Conservation (phyloP, 2,329 filamentous ascomycete species). For the Botrytis tulipae region DNA sequence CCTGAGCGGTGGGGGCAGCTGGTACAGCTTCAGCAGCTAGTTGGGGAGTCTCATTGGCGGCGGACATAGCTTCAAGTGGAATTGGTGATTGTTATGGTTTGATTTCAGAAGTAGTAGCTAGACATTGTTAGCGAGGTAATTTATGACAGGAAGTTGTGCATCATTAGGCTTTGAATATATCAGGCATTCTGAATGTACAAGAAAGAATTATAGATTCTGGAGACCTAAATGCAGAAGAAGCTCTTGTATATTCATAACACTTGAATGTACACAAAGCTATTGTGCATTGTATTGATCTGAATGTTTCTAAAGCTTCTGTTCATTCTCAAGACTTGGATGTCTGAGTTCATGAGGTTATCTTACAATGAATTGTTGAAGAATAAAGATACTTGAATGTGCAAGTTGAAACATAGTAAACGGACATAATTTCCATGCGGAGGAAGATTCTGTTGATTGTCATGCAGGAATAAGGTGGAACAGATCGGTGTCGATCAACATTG, state of each 20-base stretch:
- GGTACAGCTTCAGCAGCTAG: too few species aligned
- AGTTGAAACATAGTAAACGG: background rate
- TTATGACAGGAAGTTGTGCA: background rate
- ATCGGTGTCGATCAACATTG: background rate
- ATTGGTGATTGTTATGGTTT: background rate
- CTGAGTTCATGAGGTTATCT: background rate
- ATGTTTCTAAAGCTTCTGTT: background rate
- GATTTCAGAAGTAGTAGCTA: background rate
- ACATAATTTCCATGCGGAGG: fast-evolving
- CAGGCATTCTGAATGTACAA: background rate
- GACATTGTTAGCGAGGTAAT: background rate
- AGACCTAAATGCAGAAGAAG: background rate
- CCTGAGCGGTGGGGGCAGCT: background rate
- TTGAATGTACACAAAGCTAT: background rate
- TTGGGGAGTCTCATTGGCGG: background rate
- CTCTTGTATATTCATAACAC: background rate
- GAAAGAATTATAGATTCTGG: background rate
- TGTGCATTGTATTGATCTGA: background rate
- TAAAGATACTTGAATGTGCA: background rate
- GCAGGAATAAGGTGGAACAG: background rate
- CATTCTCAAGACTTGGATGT: background rate
- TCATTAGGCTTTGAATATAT: background rate
- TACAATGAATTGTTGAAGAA: background rate
- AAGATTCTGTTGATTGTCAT: background rate
- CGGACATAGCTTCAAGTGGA: background rate